Evolutionary conservation across 306 rosid species (phyloP).

Genomic region (Hippophae tibetana): DNA sequence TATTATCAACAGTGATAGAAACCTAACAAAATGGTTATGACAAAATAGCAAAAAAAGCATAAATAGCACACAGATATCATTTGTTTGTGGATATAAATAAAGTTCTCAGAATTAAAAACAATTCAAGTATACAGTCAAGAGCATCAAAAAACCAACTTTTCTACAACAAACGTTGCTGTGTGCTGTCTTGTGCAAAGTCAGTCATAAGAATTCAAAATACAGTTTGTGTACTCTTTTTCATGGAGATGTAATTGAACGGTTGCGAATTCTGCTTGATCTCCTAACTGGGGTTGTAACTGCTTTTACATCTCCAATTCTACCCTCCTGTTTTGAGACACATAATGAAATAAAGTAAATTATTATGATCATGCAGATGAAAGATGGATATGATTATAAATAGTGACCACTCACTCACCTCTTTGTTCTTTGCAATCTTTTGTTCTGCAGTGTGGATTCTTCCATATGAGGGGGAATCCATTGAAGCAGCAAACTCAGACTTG

Average conservation of each 20-base stretch:
- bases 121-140: no score
- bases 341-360: background rate
- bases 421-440: conserved; percentile 15
- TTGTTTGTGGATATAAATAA: no score
- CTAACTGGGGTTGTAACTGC: conserved; percentile 32
- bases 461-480: conserved; percentile 11
- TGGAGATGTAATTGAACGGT: conserved; percentile 24
- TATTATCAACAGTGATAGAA: no score
- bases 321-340: conserved; percentile 15
- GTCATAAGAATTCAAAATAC: background rate
- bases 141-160: no score
- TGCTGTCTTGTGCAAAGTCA: no score
- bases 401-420: conserved; percentile 17
- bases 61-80: no score
- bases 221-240: background rate
- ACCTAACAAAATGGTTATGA: no score
- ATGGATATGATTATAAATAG: no score
- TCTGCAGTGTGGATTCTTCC: conserved; percentile 21
- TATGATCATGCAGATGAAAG: background rate
- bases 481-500: background rate
- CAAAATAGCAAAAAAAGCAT: no score
- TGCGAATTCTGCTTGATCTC: conserved; percentile 42
- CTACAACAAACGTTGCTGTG: no score
- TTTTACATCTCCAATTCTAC: conserved; percentile 21
- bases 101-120: no score